Base-by-base conservation (phyloP, 345 rosid genomes). In the Euclidium syriacum region DNA sequence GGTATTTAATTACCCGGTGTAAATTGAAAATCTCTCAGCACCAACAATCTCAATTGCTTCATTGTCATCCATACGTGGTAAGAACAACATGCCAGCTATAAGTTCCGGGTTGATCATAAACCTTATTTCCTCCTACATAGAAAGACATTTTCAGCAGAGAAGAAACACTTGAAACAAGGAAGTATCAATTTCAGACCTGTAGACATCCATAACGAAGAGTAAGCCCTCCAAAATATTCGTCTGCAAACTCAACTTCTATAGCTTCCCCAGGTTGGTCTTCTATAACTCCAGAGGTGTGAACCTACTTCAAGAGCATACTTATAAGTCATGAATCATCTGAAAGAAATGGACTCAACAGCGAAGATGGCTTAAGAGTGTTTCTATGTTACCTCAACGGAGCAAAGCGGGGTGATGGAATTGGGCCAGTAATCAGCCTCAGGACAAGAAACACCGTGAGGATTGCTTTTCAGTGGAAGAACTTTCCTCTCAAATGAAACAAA, bases 91-190 rank as follows among this genome's bases (percentile, higher is more conserved):
- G 44, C 98, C 82, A 11, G 79, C 87, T 48, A 92, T 87, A 53
- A 92, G 78, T 64, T 92, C 97, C 1, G 97, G 97, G 74, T 80
- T 83, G 56, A 86, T 82, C 96, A 92, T 71, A 70, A 92, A 92
- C 53, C 85, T 90, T 64, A 92, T 84, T 62, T 92, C 97, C 81
- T 92, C 98, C 98, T 89, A 65, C 68, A 74, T 16, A 47, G 52
- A 32, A 43, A 36, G n/a, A n/a, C n/a, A n/a, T n/a, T 30, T 32
- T 27, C 47, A 33, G 34, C 18, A 10, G 23, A 10, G 22, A 35
- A 22, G 17, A 41, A 27, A 56, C 48, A 62, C n/a, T n/a, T 10
- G 10, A 26, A 9, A 6, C 39, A 47, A n/a, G 15, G 26, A 35
- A 34, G 11, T 27, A 24, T 61, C 11, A 10, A 52, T n/a, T 18